phyloP scores from a whole-genome alignment of 2,329 filamentous ascomycete species.

The Trichophyton rubrum region DNA sequence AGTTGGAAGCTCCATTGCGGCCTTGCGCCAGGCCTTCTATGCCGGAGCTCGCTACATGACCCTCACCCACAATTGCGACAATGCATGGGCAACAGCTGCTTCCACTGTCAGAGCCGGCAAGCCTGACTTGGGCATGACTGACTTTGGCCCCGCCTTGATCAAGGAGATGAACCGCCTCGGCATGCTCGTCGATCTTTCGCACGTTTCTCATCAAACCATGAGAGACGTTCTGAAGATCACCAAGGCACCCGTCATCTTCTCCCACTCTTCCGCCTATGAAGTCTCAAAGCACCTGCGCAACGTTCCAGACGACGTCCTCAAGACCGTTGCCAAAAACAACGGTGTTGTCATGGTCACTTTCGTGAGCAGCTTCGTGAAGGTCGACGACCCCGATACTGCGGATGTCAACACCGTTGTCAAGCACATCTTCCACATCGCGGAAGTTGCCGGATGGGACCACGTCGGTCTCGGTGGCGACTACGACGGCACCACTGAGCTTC shows the following conservation, averaged over 20 bases:
- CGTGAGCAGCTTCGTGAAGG: constrained; percentile 23
- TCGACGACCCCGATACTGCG: constrained; percentile 20
- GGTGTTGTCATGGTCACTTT: constrained; percentile 34
- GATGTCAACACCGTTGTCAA: constrained; percentile 28
- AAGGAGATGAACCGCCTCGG: constrained; percentile 21
- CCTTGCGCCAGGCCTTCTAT: constrained; percentile 12
- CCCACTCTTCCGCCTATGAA: constrained; percentile 16
- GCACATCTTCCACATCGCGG: constrained; percentile 26
- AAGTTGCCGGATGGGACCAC: constrained; percentile 22
- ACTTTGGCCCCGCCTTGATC: constrained; percentile 16
- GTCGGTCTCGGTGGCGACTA: constrained; percentile 28
- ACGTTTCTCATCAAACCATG: constrained; percentile 19
- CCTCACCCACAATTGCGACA: constrained; percentile 20
- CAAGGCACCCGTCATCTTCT: constrained; percentile 19
- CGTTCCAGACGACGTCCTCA: constrained; percentile 32
- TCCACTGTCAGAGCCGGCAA: constrained; percentile 14
- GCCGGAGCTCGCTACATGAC: constrained; percentile 19
- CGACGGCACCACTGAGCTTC: constrained; percentile 19
- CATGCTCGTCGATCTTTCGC: constrained; percentile 21
- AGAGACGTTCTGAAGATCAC: constrained; percentile 16
- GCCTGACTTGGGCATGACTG: constrained; percentile 17
- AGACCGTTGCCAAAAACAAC: constrained; percentile 24
- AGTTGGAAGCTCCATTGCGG: constrained; percentile 17
- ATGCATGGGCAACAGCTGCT: constrained; percentile 19
- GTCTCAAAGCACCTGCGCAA: constrained; percentile 26